Conservation (phyloP, 371 early-diverging fungal species). For the Cokeromyces recurvatus region DNA sequence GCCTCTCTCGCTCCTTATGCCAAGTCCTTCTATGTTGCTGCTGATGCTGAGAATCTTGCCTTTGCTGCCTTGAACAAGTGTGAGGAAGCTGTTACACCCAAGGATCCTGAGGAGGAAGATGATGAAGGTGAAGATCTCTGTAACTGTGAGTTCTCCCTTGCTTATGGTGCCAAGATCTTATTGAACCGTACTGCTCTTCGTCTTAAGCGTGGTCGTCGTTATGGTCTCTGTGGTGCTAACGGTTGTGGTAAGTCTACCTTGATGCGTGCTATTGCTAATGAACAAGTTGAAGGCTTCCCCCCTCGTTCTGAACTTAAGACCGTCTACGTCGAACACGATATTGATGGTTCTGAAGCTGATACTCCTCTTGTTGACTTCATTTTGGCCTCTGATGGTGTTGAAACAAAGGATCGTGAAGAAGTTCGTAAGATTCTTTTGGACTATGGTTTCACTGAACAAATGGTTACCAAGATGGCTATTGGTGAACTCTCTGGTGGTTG, state of each 20-base stretch:
- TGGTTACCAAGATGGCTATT: constrained; percentile 59
- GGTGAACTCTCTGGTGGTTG: constrained; percentile 83
- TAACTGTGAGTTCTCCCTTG: constrained; percentile 76
- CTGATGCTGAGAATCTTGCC: constrained; percentile 24
- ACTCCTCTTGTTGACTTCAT: constrained; percentile 68
- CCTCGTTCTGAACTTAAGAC: constrained; percentile 62
- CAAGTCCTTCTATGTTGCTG: constrained; percentile 48
- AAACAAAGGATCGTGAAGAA: constrained; percentile 43
- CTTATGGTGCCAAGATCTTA: constrained; percentile 81
- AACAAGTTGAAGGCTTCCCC: constrained; percentile 78
- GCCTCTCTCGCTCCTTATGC: constrained; percentile 50
- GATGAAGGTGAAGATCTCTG: constrained; percentile 75
- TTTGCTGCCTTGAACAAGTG: constrained; percentile 35
- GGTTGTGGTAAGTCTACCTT: constrained; percentile 89
- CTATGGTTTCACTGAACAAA: constrained; percentile 68
- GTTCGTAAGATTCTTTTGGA: constrained; percentile 56
- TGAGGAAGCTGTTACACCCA: constrained; percentile 38
- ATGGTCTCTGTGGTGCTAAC: constrained; percentile 83
- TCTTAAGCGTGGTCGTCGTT: constrained; percentile 74
- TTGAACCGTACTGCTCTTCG: constrained; percentile 72
- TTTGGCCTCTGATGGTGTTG: constrained; percentile 48
- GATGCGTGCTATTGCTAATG: constrained; percentile 76
- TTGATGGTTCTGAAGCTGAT: constrained; percentile 71
- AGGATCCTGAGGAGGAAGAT: constrained; percentile 41
- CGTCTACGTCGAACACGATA: constrained; percentile 73